Evolutionary conservation across 768 basidiomycete genomes (phyloP).

Genomic region (Lactifluus piperatus): DNA sequence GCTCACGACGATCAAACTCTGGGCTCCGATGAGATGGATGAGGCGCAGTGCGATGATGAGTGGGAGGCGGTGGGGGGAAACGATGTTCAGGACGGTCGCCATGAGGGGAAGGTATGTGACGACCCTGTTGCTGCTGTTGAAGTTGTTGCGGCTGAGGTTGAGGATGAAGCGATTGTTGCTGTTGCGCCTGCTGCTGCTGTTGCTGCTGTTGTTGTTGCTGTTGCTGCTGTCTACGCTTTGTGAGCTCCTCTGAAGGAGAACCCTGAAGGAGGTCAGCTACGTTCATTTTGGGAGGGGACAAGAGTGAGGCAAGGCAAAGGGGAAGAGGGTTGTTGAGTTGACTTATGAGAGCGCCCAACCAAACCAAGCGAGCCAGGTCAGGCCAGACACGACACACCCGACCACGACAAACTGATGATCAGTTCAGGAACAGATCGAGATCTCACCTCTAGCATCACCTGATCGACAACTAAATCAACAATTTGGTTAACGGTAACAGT

Average conservation of each 20-base stretch:
- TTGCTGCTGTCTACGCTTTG: constrained; percentile 26
- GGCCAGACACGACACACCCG: too few relatives aligned
- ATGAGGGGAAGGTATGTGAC: constrained; percentile 23
- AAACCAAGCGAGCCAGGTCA: too few relatives aligned
- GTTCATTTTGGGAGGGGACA: constrained; percentile 43
- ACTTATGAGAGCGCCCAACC: too few relatives aligned
- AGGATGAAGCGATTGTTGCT: constrained; percentile 22
- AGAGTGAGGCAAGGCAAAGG: not conserved
- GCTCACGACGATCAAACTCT: constrained; percentile 18
- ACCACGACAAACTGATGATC: too few relatives aligned
- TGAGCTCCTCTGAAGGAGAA: constrained; percentile 52
- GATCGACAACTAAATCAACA: too few relatives aligned
- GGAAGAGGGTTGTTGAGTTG: not conserved
- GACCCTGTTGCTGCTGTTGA: constrained; percentile 23
- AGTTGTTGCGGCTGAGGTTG: constrained; percentile 25
- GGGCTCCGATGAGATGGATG: constrained; percentile 17
- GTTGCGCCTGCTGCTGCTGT: constrained; percentile 24
- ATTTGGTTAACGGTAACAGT: too few relatives aligned
- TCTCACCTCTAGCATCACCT: too few relatives aligned
- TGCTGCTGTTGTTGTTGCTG: constrained; percentile 18
- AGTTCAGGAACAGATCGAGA: too few relatives aligned
- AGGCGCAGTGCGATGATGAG: constrained; percentile 16
- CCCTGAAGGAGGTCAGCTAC: constrained; percentile 62
- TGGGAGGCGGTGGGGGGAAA: constrained; percentile 17
- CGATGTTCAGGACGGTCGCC: constrained; percentile 22